Base-by-base conservation (phyloP, 2,329 filamentous ascomycete genomes). In the Trichophyton rubrum region DNA sequence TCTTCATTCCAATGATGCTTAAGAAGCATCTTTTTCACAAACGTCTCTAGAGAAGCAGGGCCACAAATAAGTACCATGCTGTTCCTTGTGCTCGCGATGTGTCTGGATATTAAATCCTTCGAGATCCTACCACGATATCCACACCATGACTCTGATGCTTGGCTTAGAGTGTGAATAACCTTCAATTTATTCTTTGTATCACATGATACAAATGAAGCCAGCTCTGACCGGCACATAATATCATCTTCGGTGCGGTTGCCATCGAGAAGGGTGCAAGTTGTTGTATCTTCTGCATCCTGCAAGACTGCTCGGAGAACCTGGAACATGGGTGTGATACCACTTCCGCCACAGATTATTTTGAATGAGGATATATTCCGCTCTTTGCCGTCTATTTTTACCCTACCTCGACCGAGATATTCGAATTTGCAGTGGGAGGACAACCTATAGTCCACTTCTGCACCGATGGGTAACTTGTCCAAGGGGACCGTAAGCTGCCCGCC, bases 311-410 rank as follows among this genome's bases (percentile, higher is more conserved):
- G 79, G 59, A 95, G 77, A 2, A 95, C 88, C 68, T 93, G 88
- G 70, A 86, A 93, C 64, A 96, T 88, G 0, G 91, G 91, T n/a
- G 91, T 96, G 68, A 96, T 87, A 0, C 91, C 91, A n/a, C 84
- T 89, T 4, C 91, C 91, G 13, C 82, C 91, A 67, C 89, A 93
- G 35, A 96, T 85, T 90, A 96, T 95, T 69, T 88, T 78, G 71
- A 96, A 89, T 11, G 80, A 81, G 59, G 80, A 81, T 0, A 95
- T 81, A 0, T 67, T 73, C 8, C 85, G 77, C 61, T 77, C 71
- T 20, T 76, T 78, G 0, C 81, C 81, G 35, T 82, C 82, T 47
- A 95, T 74, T 0, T 75, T 69, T 67, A 87, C 89, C 1, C 73
- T 64, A 0, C 90, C 90, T 0, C 77, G 73, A 0, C 88, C 87